Percentiles rank a stretch among this genome's conserved stretches.
Conservation (phyloP, 345 rosid genomes). For the Noccaea bulbosa region DNA sequence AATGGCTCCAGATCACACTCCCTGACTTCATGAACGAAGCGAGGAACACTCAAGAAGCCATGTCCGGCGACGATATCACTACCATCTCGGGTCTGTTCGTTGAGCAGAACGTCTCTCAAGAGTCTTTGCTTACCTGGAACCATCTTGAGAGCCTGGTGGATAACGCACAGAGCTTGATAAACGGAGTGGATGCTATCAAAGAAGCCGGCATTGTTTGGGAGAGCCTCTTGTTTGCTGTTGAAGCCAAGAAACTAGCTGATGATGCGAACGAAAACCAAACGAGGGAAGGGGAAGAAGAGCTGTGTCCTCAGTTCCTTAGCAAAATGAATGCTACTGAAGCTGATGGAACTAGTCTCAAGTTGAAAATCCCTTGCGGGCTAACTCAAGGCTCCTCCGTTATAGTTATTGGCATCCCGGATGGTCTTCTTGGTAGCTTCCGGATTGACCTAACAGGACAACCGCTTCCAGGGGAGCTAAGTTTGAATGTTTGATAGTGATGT, state of each 20-base stretch:
- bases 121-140: constrained; percentile 79
- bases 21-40: constrained; percentile 63
- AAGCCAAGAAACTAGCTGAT: constrained; percentile 63
- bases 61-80: constrained; percentile 55
- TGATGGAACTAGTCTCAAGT: constrained; percentile 51
- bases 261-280: constrained; percentile 55
- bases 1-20: constrained; percentile 64
- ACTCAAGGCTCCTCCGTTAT: constrained; percentile 96
- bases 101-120: constrained; percentile 62
- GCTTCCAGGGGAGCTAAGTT: constrained; percentile 99
- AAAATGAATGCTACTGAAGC: constrained; percentile 75
- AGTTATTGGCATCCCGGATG: constrained; percentile 83
- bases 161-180: constrained; percentile 65
- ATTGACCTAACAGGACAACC: constrained; percentile 92
- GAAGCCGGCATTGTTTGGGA: constrained; percentile 92
- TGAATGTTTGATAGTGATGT: too few relatives aligned
- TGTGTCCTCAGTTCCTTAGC: constrained; percentile 87
- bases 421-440: constrained; percentile 85
- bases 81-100: constrained; percentile 56
- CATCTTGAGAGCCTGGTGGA: constrained; percentile 62
- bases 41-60: constrained; percentile 58
- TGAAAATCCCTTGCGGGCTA: constrained; percentile 86
- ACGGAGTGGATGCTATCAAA: constrained; percentile 85
- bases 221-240: constrained; percentile 68
- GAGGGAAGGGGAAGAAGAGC: constrained; percentile 58